Base-by-base conservation (phyloP, 2,329 filamentous ascomycete species). In the Curvularia lunata region DNA sequence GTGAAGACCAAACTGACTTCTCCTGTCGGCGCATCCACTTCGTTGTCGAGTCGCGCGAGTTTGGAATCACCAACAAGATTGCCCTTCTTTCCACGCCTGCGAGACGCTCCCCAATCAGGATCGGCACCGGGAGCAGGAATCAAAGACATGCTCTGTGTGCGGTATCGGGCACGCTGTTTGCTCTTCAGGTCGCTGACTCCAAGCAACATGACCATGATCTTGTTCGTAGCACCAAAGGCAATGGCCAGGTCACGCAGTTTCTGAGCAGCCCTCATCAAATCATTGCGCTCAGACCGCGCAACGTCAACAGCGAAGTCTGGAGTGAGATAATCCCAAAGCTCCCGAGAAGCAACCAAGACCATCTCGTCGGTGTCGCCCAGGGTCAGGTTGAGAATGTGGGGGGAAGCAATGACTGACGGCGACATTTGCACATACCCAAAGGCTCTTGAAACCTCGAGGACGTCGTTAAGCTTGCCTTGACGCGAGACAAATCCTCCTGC, bases 201-300 rank as follows among this genome's bases (percentile, higher is more conserved):
- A 53, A 99, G 88, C 82, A 99, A 91, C 94, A 98, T 98, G 43
- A 99, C 92, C 93, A 98, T 98, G 63, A 98, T 91, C 80, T 99
- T 99, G 72, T 89, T 90, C 1, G 88, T 93, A 12, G 94, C 91
- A 52, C 95, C 95, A 75, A 97, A 98, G 1, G 94, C 92, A 73
- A 99, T 97, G 41, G 95, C 95, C 53, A 98, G 82, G 79, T 99
- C 95, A 57, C 95, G 88, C 30, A 99, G 84, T 79, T 96, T 97
- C 75, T 98, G 94, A 4, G 95, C 90, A 16, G 94, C 95, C 53
- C 91, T 86, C 95, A 99, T 99, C 43, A 97, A 83, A 74, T 99
- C 94, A 45, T 86, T 85, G 6, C 92, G 88, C 77, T 97, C 94
- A 23, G 90, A 90, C 61, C 93, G 86, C 18, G 92, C 92, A 52